A percentile compares a stretch with the other conserved stretches of the same genome.
phyloP scores from a whole-genome alignment of 2,329 filamentous ascomycete species.

The Ascochyta viciae-villosae region DNA sequence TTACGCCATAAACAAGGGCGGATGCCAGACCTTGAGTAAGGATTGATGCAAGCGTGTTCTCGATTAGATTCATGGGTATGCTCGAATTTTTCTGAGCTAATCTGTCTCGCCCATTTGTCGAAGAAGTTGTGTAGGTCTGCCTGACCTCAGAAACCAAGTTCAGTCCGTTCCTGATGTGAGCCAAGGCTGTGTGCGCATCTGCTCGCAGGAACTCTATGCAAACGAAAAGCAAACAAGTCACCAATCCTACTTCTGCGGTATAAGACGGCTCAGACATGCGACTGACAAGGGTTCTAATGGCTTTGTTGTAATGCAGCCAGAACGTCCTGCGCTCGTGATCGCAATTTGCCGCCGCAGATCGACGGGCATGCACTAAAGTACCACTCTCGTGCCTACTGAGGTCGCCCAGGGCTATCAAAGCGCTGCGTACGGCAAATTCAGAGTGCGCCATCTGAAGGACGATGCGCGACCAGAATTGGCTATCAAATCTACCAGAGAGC shows the following conservation, averaged over 20 bases:
- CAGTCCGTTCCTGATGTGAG: slow-evolving; percentile 53
- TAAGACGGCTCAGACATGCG: slow-evolving; percentile 33
- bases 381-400: slow-evolving; percentile 29
- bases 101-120: not conserved
- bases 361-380: slow-evolving; percentile 9
- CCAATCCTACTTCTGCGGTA: slow-evolving; percentile 42
- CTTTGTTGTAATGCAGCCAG: slow-evolving; percentile 51
- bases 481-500: slow-evolving; percentile 40
- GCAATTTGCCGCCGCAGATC: not conserved
- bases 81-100: not conserved
- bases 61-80: slow-evolving; percentile 10
- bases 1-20: slow-evolving; percentile 20
- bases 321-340: slow-evolving; percentile 27
- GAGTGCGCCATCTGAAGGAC: slow-evolving; percentile 50
- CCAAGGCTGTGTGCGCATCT: slow-evolving; percentile 46
- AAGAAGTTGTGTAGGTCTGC: not conserved
- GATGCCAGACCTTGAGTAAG: slow-evolving; percentile 22
- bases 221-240: slow-evolving; percentile 52
- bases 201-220: slow-evolving; percentile 52
- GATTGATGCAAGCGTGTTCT: slow-evolving; percentile 23
- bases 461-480: slow-evolving; percentile 51
- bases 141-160: slow-evolving; percentile 37
- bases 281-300: slow-evolving; percentile 43
- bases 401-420: slow-evolving; percentile 51
- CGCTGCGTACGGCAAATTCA: slow-evolving; percentile 52